Base-by-base conservation (phyloP, 1,284 basidiomycete genomes). In the Rhodotorula sp. region DNA sequence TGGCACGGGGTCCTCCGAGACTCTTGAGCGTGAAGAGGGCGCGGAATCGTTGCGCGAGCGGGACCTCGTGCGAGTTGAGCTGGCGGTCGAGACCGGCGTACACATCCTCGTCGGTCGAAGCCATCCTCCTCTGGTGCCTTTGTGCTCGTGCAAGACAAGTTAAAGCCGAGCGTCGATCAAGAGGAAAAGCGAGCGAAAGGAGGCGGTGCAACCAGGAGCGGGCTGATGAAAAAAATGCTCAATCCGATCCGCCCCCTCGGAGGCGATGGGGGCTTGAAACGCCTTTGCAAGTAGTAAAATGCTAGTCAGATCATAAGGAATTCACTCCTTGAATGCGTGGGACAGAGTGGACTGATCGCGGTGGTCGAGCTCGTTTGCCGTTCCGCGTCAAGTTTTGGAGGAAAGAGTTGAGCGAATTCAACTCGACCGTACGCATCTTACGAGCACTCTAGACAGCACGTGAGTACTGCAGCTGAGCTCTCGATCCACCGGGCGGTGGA, bases 21-120 rank as follows among this genome's bases (percentile, higher is more conserved):
- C 91, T 87, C 81, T 96, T 97, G 71, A 99, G 84, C 51, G 95
- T 91, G 82, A 99, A 99, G 14, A 99, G 84, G 0, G 95, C 89
- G 54, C 96, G 84, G 80, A 98, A 99, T 64, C 95, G 85, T 78
- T 90, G 89, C 78, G 96, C 93, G 26, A 99, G 85, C 4, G 90
- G 87, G 0, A 89, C 87, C 66, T 86, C 84, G 64, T 89, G 88
- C 2, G 87, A 83, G 80, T 95, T 95, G 79, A 95, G 87, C 59
- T 96, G 86, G 24, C 84, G 84, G 79, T 89, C 86, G 74, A 93
- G 86, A n/a, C 72, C 66, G 42, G 69, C 49, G 44, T 80, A 86
- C 69, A 88, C 71, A 22, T 68, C 67, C 29, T 69, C 68, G 29
- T 67, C 48, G 30, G 45, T 22, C 29, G 59, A 56, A 24, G 57